phyloP scores from a whole-genome alignment of 2,329 filamentous ascomycete species.

The Dothistroma septosporum region DNA sequence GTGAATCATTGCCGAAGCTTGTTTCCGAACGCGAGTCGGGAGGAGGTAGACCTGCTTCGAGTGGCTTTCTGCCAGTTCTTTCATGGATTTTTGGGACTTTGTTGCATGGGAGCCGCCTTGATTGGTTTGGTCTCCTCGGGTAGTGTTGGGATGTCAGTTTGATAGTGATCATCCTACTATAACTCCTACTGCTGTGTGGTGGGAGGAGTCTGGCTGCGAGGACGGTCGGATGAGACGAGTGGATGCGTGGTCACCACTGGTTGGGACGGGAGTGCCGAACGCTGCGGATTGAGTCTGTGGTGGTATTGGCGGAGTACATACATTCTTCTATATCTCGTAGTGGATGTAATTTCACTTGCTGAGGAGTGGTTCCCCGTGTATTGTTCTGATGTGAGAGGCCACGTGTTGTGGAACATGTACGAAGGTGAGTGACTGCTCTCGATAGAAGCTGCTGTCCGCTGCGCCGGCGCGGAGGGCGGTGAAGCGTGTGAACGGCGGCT shows the following conservation, averaged over 20 bases:
- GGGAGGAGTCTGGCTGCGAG: slow-evolving; percentile 9
- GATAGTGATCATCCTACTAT: slow-evolving; percentile 31
- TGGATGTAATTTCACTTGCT: slow-evolving; percentile 14
- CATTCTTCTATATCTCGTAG: slow-evolving; percentile 15
- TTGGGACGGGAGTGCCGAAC: neutral
- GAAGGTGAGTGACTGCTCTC: neutral
- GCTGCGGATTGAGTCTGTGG: neutral
- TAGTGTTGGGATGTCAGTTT: slow-evolving; percentile 14
- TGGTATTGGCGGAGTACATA: neutral
- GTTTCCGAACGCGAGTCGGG: slow-evolving; percentile 34
- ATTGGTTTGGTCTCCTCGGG: slow-evolving; percentile 11
- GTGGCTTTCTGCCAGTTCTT: slow-evolving; percentile 16
- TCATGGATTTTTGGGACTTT: neutral
- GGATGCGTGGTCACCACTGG: slow-evolving; percentile 17
- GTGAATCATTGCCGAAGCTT: slow-evolving; percentile 14
- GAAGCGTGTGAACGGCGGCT: neutral
- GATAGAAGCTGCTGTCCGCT: neutral
- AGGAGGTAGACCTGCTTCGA: slow-evolving; percentile 35
- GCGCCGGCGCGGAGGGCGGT: neutral
- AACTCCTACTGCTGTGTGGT: slow-evolving; percentile 12
- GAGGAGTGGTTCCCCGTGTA: slow-evolving; percentile 1
- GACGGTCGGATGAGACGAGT: slow-evolving; percentile 6
- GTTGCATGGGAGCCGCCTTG: slow-evolving; percentile 21
- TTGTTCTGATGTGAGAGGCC: no score
- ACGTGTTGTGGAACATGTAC: neutral